phyloP scores from a whole-genome alignment of 495 filamentous ascomycete genomes.

The Pyrenopolyporus hunteri region DNA sequence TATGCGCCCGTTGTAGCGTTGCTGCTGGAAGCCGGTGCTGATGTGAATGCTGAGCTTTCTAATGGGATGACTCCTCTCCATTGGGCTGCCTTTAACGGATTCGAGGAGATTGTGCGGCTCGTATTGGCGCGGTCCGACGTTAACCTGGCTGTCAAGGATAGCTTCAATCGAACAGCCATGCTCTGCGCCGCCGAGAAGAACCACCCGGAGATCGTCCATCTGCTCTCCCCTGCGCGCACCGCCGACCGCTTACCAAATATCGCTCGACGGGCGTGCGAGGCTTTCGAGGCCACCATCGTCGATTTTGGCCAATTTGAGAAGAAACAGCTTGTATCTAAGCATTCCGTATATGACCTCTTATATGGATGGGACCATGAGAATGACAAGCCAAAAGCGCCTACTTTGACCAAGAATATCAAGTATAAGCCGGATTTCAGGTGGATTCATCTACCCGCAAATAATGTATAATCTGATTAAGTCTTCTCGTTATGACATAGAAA shows the following conservation, averaged over 20 bases:
- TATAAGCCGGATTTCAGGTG: slow-evolving; percentile 66
- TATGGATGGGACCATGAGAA: slow-evolving; percentile 66
- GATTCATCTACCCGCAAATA: slow-evolving; percentile 70
- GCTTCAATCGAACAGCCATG: slow-evolving; percentile 67
- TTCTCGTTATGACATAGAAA: slow-evolving; percentile 7
- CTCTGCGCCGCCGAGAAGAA: slow-evolving; percentile 65
- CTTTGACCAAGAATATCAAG: slow-evolving; percentile 57
- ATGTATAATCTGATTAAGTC: slow-evolving; percentile 36
- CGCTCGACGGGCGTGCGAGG: slow-evolving; percentile 62
- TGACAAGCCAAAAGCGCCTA: slow-evolving; percentile 59
- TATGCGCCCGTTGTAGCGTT: slow-evolving; percentile 55
- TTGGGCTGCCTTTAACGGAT: slow-evolving; percentile 65
- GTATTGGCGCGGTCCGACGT: slow-evolving; percentile 56
- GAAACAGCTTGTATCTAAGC: slow-evolving; percentile 62
- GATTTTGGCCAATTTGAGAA: slow-evolving; percentile 73
- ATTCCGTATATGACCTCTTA: slow-evolving; percentile 64
- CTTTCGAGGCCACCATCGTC: slow-evolving; percentile 70
- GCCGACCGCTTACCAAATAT: slow-evolving; percentile 58
- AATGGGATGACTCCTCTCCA: slow-evolving; percentile 69
- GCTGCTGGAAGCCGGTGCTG: slow-evolving; percentile 58
- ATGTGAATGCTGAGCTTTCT: slow-evolving; percentile 58
- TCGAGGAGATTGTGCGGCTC: slow-evolving; percentile 61
- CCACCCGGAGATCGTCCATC: slow-evolving; percentile 60
- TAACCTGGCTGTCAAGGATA: slow-evolving; percentile 58
- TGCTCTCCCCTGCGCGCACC: slow-evolving; percentile 62